phyloP scores from a whole-genome alignment of 2,329 filamentous ascomycete genomes.

The Rhexocercosporidium sp. region DNA sequence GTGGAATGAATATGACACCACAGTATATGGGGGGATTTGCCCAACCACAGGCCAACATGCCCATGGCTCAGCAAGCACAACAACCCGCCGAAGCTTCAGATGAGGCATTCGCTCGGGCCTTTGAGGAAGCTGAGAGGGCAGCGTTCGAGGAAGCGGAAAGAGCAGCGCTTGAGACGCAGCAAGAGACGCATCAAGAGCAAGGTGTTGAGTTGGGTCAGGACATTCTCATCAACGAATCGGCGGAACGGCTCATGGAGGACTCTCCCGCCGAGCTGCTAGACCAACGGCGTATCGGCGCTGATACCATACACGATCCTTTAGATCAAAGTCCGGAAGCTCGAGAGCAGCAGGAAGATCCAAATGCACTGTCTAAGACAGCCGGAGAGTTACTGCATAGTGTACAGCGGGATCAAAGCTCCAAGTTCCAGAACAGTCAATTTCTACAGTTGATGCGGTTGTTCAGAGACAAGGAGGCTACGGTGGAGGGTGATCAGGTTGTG shows the following conservation, averaged over 20 bases:
- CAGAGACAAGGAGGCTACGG: conserved; percentile 71
- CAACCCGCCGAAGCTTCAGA: conserved; percentile 52
- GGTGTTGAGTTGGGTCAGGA: conserved; percentile 29
- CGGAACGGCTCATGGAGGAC: conserved; percentile 24
- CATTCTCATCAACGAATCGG: conserved; percentile 36
- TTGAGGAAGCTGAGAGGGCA: conserved; percentile 42
- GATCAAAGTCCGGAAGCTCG: conserved; percentile 33
- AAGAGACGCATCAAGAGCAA: conserved; percentile 25
- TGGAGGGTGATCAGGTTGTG: conserved; percentile 73
- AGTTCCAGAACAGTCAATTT: conserved; percentile 81
- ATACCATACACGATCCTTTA: conserved; percentile 38
- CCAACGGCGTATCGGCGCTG: conserved; percentile 41
- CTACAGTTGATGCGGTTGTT: conserved; percentile 77
- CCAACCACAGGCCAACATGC: conserved; percentile 21
- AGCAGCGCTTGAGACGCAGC: conserved; percentile 13
- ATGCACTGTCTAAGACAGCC: conserved; percentile 75
- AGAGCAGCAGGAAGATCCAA: conserved; percentile 45
- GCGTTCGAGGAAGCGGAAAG: conserved; percentile 46
- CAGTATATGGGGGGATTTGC: conserved; percentile 27
- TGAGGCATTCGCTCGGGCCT: conserved; percentile 60
- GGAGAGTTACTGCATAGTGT: conserved; percentile 73
- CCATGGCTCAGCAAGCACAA: conserved; percentile 27
- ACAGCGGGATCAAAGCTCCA: conserved; percentile 69
- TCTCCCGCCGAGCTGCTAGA: conserved; percentile 25
- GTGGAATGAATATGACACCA: conserved; percentile 21